phyloP scores from a whole-genome alignment of 2,329 filamentous ascomycete species.

The Hypoxylon sp. region DNA sequence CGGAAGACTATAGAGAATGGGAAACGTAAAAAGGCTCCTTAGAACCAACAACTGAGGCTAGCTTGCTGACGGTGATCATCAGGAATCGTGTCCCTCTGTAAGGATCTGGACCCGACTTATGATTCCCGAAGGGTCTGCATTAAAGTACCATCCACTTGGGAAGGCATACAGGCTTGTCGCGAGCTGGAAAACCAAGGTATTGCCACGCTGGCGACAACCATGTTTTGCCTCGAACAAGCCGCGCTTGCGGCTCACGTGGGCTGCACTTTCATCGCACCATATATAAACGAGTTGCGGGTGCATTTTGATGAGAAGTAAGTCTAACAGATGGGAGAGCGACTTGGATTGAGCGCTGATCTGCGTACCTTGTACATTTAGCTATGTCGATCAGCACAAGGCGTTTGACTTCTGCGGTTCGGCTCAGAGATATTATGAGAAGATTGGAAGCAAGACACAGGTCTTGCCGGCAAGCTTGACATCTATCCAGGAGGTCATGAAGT shows the following conservation, averaged over 20 bases:
- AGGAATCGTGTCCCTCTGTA: slow-evolving; percentile 68
- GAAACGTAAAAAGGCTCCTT: slow-evolving; percentile 58
- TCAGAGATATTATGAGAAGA: slow-evolving; percentile 66
- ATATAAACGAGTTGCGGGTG: slow-evolving; percentile 75
- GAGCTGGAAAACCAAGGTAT: slow-evolving; percentile 67
- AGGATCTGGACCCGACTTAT: slow-evolving; percentile 60
- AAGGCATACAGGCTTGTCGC: slow-evolving; percentile 72
- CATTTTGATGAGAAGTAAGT: slow-evolving; percentile 68
- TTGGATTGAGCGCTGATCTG: slow-evolving; percentile 8
- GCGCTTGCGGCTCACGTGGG: slow-evolving; percentile 69
- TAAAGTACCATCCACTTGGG: slow-evolving; percentile 75
- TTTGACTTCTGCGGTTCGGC: slow-evolving; percentile 66
- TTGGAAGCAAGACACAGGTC: slow-evolving; percentile 63
- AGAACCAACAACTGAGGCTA: neutral
- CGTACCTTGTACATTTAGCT: slow-evolving; percentile 54
- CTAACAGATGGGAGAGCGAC: neutral
- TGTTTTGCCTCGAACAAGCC: slow-evolving; percentile 74
- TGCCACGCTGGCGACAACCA: slow-evolving; percentile 72
- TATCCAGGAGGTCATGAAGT: slow-evolving; percentile 69
- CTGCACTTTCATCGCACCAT: slow-evolving; percentile 75
- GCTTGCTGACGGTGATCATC: slow-evolving; percentile 13
- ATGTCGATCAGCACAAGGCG: slow-evolving; percentile 64
- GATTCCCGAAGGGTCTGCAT: slow-evolving; percentile 69
- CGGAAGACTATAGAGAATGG: slow-evolving; percentile 66
- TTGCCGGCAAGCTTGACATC: slow-evolving; percentile 71